Evolutionary conservation across 2,329 filamentous ascomycete species (phyloP).

Genomic region (Emmonsiellopsis sp.): DNA sequence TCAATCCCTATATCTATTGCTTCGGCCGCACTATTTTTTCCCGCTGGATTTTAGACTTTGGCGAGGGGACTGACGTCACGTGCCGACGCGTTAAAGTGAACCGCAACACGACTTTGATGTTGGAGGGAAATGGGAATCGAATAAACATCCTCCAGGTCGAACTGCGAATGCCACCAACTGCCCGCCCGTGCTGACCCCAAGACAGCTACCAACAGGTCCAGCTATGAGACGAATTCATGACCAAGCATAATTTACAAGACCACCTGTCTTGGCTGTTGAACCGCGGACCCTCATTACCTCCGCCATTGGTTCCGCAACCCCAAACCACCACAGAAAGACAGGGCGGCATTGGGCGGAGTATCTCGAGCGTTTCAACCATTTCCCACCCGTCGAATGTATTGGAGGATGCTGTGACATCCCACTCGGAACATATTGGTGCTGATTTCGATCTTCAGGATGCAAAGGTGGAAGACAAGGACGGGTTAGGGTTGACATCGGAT

Average conservation of each 20-base stretch:
- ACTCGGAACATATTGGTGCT: constrained; percentile 7
- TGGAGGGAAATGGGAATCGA: neutral
- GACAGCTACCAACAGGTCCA: constrained; percentile 1
- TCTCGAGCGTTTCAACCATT: neutral
- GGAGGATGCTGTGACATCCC: constrained; percentile 8
- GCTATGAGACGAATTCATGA: constrained; percentile 34
- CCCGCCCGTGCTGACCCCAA: neutral
- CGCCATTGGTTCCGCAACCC: constrained; percentile 21
- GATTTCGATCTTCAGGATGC: constrained; percentile 5
- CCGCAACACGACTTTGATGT: neutral
- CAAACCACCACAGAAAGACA: constrained; percentile 15
- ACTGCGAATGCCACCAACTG: neutral
- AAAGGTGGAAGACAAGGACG: constrained; percentile 13
- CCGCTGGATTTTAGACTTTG: no score
- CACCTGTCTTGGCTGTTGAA: constrained; percentile 40
- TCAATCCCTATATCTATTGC: no score
- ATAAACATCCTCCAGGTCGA: neutral
- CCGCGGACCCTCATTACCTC: constrained; percentile 26
- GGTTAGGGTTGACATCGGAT: constrained; percentile 16
- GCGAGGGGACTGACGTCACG: constrained; percentile 7
- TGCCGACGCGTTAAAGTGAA: constrained; percentile 6
- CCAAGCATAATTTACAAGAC: constrained; percentile 36
- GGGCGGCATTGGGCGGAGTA: constrained; percentile 7
- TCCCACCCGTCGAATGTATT: constrained; percentile 4
- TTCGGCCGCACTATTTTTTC: no score